Conservation (phyloP, 768 basidiomycete species). For the Polyporus arcularius region DNA sequence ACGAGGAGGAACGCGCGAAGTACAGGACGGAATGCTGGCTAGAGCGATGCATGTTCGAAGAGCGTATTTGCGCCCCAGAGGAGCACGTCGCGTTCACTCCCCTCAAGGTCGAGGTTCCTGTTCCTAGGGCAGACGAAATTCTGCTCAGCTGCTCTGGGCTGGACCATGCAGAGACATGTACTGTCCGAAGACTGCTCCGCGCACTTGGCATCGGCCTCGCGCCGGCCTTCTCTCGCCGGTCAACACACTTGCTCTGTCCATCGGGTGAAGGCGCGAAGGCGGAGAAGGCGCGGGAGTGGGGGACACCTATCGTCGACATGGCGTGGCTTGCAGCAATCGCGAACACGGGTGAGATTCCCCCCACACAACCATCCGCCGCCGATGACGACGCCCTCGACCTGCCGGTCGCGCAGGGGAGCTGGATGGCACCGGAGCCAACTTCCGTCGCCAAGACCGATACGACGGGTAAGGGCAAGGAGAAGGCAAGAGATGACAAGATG, state of each 20-base stretch:
- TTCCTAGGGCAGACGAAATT: conserved; percentile 57
- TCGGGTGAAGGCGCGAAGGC: conserved; percentile 71
- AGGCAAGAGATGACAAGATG: conserved; percentile 28
- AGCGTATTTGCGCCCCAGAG: conserved; percentile 64
- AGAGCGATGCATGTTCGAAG: conserved; percentile 79
- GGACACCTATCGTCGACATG: conserved; percentile 67
- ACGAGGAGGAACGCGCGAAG: conserved; percentile 45
- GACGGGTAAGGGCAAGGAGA: conserved; percentile 38
- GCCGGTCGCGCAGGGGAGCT: conserved; percentile 2
- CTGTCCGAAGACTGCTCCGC: conserved; percentile 63
- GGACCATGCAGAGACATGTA: conserved; percentile 66
- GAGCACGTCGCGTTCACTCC: conserved; percentile 76
- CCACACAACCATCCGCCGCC: conserved; percentile 14
- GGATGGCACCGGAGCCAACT: conserved; percentile 10
- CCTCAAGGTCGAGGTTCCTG: conserved; percentile 55
- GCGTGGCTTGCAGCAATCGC: conserved; percentile 70
- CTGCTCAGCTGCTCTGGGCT: conserved; percentile 75
- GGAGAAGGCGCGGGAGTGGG: conserved; percentile 79
- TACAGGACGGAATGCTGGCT: conserved; percentile 95
- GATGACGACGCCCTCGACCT: conserved; percentile 1
- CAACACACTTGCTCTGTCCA: conserved; percentile 84
- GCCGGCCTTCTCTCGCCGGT: conserved; percentile 60
- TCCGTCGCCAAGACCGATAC: conserved; percentile 1
- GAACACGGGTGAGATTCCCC: conserved; percentile 49
- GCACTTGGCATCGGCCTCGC: conserved; percentile 64